Evolutionary conservation across 345 rosid genomes (phyloP), one percentile per base, ranked within the genome.

Genomic region (Stellera chamaejasme): DNA sequence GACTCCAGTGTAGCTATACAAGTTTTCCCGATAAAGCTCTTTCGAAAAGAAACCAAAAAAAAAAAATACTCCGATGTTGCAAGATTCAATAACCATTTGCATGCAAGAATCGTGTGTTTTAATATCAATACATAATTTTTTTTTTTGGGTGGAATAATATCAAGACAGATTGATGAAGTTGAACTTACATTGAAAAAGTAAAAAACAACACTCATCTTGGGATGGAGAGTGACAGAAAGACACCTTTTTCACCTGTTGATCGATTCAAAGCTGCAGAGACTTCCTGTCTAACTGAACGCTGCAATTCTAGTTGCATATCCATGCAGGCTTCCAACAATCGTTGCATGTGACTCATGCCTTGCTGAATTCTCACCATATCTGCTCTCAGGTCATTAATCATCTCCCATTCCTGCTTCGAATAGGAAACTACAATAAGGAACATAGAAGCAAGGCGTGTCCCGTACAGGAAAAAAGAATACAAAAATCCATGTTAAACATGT

Each of bases 231-330:
- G 5, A n/a, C 2, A 13, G 15, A 13, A 52, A 16, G 55, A 64
- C 60, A 5, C 99, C 97, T 85, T 73, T 77, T 69, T 77, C 95
- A 47, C 82, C 79, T 39, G 73, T 59, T 45, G 85, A 77, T 59
- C 96, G 82, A 70, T 94, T 94, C 57, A 94, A 82, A 50, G 96
- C 97, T 23, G 97, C 99, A 52, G 99, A 90, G 14, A 94, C 97
- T 72, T 90, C 99, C 76, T 94, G 99, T 66, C 97, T 82, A 23
- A 94, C 99, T 6, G 99, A 89, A 54, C 97, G 90, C 71, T 94
- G 99, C 66, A 94, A 67, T 84, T 90, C 99, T 44, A 94, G 79
- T 51, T 94, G 99, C 99, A 94, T 94, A 72, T 94, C 96, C 97
- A 94, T 90, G 79, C 97, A 87, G 64, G 97, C 90, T 64, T 94